Percentiles rank a stretch among this genome's conserved stretches.
Conservation (phyloP, 371 early-diverging fungal species). For the Rhizopus arrhizus region DNA sequence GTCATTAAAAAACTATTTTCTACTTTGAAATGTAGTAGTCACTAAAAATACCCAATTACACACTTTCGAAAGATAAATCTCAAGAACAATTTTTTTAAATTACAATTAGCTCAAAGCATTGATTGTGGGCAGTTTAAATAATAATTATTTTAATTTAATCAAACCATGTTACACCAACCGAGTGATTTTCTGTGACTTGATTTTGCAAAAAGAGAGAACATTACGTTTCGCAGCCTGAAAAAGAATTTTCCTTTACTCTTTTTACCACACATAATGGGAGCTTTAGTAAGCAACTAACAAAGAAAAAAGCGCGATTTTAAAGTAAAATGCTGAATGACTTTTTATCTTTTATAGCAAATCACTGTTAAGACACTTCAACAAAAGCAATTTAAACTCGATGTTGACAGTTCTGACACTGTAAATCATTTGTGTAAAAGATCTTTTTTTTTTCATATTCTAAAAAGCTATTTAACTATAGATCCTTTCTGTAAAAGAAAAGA, state of each 20-base stretch:
- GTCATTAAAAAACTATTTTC: too few relatives aligned
- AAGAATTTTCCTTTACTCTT: constrained; percentile 7
- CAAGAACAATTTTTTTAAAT: too few relatives aligned
- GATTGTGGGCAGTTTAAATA: too few relatives aligned
- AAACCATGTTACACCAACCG: too few relatives aligned
- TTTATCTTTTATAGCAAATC: constrained; percentile 58
- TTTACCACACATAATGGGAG: constrained; percentile 20
- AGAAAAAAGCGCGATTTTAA: background rate
- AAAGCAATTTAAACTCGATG: constrained; percentile 80
- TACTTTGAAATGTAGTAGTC: too few relatives aligned
- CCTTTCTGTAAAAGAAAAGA: constrained; percentile 75
- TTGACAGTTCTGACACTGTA: constrained; percentile 74
- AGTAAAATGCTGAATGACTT: background rate
- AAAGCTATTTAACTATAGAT: constrained; percentile 48
- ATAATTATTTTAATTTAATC: too few relatives aligned
- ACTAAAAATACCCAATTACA: too few relatives aligned
- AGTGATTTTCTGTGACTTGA: too few relatives aligned
- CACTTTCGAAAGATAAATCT: too few relatives aligned
- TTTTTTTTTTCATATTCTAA: background rate
- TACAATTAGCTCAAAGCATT: too few relatives aligned
- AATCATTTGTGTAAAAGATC: constrained; percentile 4
- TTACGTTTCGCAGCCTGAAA: background rate
- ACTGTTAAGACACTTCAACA: constrained; percentile 92
- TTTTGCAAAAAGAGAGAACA: too few relatives aligned
- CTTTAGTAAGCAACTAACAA: constrained; percentile 16